Evolutionary conservation across 495 filamentous ascomycete species (phyloP).

Genomic region (Aspergillus baeticus): DNA sequence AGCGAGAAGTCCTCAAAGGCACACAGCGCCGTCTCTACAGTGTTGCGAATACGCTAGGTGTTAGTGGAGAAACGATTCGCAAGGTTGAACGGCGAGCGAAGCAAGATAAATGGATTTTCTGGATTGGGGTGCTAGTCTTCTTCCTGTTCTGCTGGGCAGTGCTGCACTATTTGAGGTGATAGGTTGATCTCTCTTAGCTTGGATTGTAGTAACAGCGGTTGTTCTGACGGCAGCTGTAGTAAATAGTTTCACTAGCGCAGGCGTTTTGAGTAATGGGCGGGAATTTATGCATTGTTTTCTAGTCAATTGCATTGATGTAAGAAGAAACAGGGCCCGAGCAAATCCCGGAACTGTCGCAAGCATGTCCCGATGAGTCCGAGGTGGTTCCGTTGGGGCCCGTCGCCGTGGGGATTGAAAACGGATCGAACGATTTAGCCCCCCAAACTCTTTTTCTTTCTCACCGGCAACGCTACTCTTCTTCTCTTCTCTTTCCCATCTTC

Average conservation of each 20-base stretch:
- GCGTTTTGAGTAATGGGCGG: conserved; percentile 22
- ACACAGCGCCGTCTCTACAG: conserved; percentile 89
- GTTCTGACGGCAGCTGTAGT: conserved; percentile 10
- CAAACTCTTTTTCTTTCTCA: conserved; percentile 23
- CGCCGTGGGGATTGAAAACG: conserved; percentile 1
- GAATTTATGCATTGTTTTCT: neutral
- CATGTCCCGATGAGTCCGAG: no score
- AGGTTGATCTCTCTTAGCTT: neutral
- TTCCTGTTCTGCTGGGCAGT: conserved; percentile 89
- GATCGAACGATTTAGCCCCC: neutral
- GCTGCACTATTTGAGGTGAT: conserved; percentile 74
- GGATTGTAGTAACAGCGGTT: conserved; percentile 3
- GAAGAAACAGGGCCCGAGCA: neutral
- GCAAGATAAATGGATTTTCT: conserved; percentile 98
- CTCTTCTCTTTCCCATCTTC: conserved; percentile 10
- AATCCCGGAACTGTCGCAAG: neutral
- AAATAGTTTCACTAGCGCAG: conserved; percentile 33
- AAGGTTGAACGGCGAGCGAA: conserved; percentile 89
- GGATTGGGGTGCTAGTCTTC: conserved; percentile 84
- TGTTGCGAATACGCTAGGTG: conserved; percentile 89
- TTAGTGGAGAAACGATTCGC: conserved; percentile 93
- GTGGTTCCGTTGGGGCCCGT: neutral
- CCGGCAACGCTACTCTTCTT: conserved; percentile 24
- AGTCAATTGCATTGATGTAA: neutral
- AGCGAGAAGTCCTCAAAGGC: conserved; percentile 90